These are phyloP conservation scores for Pyrus bretschneideri DNA, from an alignment of 306 rosid species.

Conservation along the genomic window DNA sequence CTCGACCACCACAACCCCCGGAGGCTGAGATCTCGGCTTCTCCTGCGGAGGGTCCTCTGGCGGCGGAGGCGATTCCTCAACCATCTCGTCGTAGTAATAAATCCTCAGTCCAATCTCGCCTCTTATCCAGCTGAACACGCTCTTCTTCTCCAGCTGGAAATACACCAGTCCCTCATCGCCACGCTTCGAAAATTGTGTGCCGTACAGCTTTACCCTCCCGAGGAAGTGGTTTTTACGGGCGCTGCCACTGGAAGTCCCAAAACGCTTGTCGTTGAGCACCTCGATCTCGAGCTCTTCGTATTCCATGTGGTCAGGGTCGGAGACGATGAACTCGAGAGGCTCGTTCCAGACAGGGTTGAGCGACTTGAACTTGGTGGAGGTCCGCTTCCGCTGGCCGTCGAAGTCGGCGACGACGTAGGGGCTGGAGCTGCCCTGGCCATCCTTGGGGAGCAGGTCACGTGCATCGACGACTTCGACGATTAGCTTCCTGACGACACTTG, in stretches of 20 bases:
- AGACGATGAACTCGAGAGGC: slow-evolving; percentile 65
- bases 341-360: slow-evolving; percentile 88
- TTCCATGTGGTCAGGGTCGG: slow-evolving; percentile 78
- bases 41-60: slow-evolving; percentile 38
- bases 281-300: slow-evolving; percentile 85
- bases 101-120: slow-evolving; percentile 72
- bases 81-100: slow-evolving; percentile 58
- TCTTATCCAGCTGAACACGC: slow-evolving; percentile 78
- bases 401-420: slow-evolving; percentile 78
- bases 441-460: slow-evolving; percentile 82
- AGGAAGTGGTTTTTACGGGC: slow-evolving; percentile 80
- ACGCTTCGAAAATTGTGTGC: slow-evolving; percentile 54
- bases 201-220: slow-evolving; percentile 76
- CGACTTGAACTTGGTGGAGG: slow-evolving; percentile 59
- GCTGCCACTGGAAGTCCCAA: slow-evolving; percentile 42
- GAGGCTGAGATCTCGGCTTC: slow-evolving; percentile 27
- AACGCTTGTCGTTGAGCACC: slow-evolving; percentile 79
- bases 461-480: slow-evolving; percentile 74
- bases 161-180: slow-evolving; percentile 71
- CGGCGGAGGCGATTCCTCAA: slow-evolving; percentile 24
- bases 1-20: slow-evolving; percentile 27
- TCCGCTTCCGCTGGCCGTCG: slow-evolving; percentile 80
- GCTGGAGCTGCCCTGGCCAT: slow-evolving; percentile 95
- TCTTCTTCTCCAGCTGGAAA: slow-evolving; percentile 73
- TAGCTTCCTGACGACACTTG: slow-evolving; percentile 40